Conservation (phyloP, 1,284 basidiomycete genomes). For the Tausonia pullulans region DNA sequence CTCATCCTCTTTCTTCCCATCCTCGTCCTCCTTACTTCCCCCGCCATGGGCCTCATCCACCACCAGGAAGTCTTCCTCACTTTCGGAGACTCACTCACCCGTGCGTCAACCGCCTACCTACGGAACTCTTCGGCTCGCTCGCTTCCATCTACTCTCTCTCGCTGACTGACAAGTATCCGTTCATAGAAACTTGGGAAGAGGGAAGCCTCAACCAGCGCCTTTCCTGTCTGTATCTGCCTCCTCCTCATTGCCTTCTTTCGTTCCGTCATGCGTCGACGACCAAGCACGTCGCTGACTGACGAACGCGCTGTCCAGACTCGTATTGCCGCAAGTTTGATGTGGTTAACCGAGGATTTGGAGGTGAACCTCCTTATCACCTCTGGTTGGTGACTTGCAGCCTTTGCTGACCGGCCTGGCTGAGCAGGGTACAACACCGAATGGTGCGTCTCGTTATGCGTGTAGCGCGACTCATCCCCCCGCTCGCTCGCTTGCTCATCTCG, state of each 20-base stretch:
- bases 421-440: conserved; percentile 72
- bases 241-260: background rate
- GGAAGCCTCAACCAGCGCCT: conserved; percentile 38
- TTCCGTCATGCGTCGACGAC: background rate
- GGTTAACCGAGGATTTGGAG: conserved; percentile 56
- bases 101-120: background rate
- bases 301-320: background rate
- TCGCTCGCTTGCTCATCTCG: background rate
- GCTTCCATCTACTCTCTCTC: conserved; percentile 32
- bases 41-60: conserved; percentile 42
- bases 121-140: background rate
- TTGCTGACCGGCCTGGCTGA: background rate
- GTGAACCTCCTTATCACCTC: conserved; percentile 19
- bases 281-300: background rate
- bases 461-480: background rate
- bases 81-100: conserved; percentile 52
- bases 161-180: background rate
- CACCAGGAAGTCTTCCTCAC: conserved; percentile 55
- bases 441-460: conserved; percentile 18
- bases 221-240: conserved; percentile 41
- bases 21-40: background rate
- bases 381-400: background rate
- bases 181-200: conserved; percentile 37
- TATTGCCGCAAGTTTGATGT: conserved; percentile 52
- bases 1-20: background rate